phyloP scores from a whole-genome alignment of 169 alveolate species.

The Eimeria brunetti region DNA sequence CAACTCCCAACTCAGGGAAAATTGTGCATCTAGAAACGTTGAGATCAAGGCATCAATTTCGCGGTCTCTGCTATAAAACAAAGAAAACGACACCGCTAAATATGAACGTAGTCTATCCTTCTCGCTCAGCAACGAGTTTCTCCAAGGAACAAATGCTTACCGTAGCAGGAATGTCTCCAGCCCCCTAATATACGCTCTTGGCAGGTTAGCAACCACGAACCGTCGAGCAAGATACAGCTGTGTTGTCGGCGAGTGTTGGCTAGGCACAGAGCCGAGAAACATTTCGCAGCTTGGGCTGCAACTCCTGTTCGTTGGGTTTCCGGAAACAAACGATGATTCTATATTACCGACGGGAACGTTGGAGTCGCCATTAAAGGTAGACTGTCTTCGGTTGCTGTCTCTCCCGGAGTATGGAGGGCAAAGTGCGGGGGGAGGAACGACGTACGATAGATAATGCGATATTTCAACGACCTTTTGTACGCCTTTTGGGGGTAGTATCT shows the following conservation, averaged over 20 bases:
- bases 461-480: slow-evolving; percentile 8
- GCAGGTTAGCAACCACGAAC: neutral
- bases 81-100: neutral
- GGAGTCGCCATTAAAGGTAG: too few species aligned
- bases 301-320: neutral
- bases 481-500: slow-evolving; percentile 42
- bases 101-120: neutral
- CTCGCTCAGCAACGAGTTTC: neutral
- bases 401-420: neutral
- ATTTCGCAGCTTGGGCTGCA: neutral
- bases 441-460: slow-evolving; percentile 7
- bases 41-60: neutral
- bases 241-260: neutral
- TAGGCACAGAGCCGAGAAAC: slow-evolving; percentile 8
- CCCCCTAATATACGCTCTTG: neutral
- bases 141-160: neutral
- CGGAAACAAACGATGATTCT: neutral
- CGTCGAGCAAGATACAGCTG: slow-evolving; percentile 16
- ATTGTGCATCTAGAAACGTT: neutral
- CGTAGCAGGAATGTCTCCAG: neutral
- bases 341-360: neutral
- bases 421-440: neutral
- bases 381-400: neutral
- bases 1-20: neutral
- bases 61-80: neutral